These are phyloP conservation scores for Tolypocladium album DNA, from an alignment of 2,329 filamentous ascomycete genomes.

Conservation along the genomic window DNA sequence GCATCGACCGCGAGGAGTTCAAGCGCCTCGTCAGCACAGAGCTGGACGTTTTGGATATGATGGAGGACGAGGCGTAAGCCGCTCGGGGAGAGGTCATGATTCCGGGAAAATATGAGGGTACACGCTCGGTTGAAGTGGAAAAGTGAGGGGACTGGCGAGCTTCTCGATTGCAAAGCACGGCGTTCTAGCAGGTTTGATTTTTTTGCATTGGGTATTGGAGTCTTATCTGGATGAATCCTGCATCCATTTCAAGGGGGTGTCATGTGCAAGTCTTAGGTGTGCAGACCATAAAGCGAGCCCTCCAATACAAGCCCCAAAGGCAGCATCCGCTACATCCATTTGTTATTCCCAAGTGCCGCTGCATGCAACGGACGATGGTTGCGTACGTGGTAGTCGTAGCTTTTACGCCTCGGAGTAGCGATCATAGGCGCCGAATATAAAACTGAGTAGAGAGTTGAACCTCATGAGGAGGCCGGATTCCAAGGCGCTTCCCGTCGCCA, in stretches of 20 bases:
- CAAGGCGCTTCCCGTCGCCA: not conserved
- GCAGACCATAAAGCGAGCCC: not conserved
- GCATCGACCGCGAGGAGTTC: slow-evolving; percentile 68
- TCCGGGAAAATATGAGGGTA: not conserved
- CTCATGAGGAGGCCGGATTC: not conserved
- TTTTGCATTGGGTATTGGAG: not conserved
- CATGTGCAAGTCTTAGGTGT: not conserved
- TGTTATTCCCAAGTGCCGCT: not conserved
- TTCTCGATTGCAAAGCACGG: not conserved
- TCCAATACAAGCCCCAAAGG: not conserved
- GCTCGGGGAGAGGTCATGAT: not conserved
- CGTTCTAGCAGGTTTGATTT: not conserved
- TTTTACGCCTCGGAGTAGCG: not conserved
- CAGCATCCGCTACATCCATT: not conserved
- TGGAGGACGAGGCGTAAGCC: slow-evolving; percentile 43
- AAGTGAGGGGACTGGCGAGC: not conserved
- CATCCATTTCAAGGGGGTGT: not conserved
- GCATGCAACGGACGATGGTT: not conserved
- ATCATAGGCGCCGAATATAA: not conserved
- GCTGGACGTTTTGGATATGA: slow-evolving; percentile 56
- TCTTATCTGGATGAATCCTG: not conserved
- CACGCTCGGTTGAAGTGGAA: not conserved
- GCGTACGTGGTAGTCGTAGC: not conserved
- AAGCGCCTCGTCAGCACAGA: slow-evolving; percentile 61
- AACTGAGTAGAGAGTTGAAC: not conserved